Base-by-base conservation (phyloP, 768 basidiomycete genomes). In the Lactarius vividus region DNA sequence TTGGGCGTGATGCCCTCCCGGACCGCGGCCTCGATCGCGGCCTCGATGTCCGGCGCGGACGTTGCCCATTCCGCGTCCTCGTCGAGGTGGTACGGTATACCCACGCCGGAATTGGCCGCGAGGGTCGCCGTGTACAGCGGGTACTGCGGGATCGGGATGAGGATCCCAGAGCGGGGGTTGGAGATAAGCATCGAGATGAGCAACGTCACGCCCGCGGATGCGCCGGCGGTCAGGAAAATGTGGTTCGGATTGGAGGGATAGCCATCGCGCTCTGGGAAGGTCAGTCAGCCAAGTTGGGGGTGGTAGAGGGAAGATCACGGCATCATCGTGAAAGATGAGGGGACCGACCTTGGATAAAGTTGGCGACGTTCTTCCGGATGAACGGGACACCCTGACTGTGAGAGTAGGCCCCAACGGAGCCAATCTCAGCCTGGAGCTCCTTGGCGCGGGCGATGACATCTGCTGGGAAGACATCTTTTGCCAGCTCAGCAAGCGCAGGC, bases 111-210 rank as follows among this genome's bases (percentile, higher is more conserved):
- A 75, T 85, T 85, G 72, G 94, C 89, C 1, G 96, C 92, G 58
- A 99, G 87, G 1, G 95, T 87, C 37, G 96, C 96, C 42, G 96
- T 98, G 77, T 99, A 99, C 13, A 99, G 83, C 1, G 96, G 96
- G 75, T 99, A 98, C 78, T 99, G 96, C 2, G 96, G 96, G 68
- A 99, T 98, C 37, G 96, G 96, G 73, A 98, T 97, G 61, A 96
- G 84, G 71, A 96, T 84, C 8, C 93, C 94, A 57, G 85, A 84
- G 31, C 79, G 81, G 26, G 85, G 86, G 26, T 81, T 76, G 11
- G 86, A 79, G 71, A 94, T 88, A 67, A 95, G 85, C 81, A 91
- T 85, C 72, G 86, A 85, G 71, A 96, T 85, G 28, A 94, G 79
- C 23, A 93, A 85, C 26, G 91, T 88, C n/a, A 99, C 96, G 60